Evolutionary conservation across 306 rosid genomes (phyloP).

Genomic region (Acacia melanoxylon): DNA sequence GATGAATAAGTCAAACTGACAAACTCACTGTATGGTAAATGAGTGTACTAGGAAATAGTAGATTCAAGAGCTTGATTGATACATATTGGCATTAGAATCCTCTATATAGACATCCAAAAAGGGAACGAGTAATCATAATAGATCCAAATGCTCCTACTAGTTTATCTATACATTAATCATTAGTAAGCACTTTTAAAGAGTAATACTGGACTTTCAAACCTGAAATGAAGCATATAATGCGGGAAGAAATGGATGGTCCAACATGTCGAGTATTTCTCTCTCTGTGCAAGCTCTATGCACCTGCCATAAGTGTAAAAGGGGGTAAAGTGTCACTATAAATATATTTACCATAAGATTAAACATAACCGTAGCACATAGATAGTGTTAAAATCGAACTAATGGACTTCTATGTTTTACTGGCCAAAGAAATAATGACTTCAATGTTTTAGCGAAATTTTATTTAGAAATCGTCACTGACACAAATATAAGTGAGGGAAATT

Average conservation of each 20-base stretch:
- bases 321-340: slow-evolving; percentile 18
- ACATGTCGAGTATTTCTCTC: slow-evolving; percentile 92
- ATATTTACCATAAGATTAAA: neutral
- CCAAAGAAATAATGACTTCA: neutral
- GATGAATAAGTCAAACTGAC: slow-evolving; percentile 23
- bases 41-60: neutral
- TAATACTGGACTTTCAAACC: slow-evolving; percentile 49
- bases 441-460: neutral
- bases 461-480: neutral
- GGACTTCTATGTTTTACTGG: too few relatives aligned
- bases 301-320: slow-evolving; percentile 42
- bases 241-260: slow-evolving; percentile 98
- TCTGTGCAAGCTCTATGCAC: slow-evolving; percentile 98
- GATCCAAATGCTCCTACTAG: slow-evolving; percentile 10
- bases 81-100: neutral
- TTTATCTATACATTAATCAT: neutral
- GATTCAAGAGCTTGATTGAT: neutral
- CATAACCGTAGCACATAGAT: neutral
- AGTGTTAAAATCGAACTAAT: neutral
- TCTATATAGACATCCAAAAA: neutral
- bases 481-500: neutral
- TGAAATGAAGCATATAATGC: slow-evolving; percentile 96
- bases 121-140: neutral
- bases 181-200: slow-evolving; percentile 4
- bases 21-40: slow-evolving; percentile 7